Conservation (phyloP, 345 rosid species). For the Excoecaria cochinchinensis region DNA sequence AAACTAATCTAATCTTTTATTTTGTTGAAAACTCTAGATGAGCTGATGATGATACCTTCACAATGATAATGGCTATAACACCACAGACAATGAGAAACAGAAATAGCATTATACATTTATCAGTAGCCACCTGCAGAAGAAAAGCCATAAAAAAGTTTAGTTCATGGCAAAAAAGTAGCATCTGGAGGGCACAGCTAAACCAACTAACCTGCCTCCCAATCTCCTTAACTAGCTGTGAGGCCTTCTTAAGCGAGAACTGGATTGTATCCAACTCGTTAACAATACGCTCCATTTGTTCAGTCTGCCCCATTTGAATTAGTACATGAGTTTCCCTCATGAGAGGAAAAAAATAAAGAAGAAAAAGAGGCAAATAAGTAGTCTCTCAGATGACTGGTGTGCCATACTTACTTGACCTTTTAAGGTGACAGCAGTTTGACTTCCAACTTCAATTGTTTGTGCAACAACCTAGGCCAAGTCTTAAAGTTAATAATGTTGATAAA, state of each 20-base stretch:
- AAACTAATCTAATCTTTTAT: neutral
- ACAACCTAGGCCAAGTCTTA: constrained; percentile 60
- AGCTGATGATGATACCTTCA: constrained; percentile 61
- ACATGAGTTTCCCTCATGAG: neutral
- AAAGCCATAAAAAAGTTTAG: constrained; percentile 9
- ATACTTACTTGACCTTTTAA: constrained; percentile 89
- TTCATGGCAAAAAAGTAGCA: constrained; percentile 1
- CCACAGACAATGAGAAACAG: constrained; percentile 89
- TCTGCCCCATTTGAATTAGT: constrained; percentile 50
- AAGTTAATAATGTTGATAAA: constrained; percentile 19
- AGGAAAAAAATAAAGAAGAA: neutral
- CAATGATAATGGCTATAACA: constrained; percentile 86
- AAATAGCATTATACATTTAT: constrained; percentile 95
- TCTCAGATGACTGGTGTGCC: neutral
- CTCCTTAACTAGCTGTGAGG: constrained; percentile 96
- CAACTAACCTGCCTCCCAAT: constrained; percentile 89
- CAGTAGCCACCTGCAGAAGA: constrained; percentile 84
- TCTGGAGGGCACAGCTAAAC: constrained; percentile 6
- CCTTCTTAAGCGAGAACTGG: constrained; percentile 97
- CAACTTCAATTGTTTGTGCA: constrained; percentile 95
- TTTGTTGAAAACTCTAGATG: neutral
- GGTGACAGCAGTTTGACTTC: constrained; percentile 88
- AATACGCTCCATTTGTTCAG: constrained; percentile 99
- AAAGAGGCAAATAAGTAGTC: neutral
- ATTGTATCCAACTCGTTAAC: constrained; percentile 96